Conservation (phyloP, 1,284 basidiomycete genomes). For the Malassezia dermatis region DNA sequence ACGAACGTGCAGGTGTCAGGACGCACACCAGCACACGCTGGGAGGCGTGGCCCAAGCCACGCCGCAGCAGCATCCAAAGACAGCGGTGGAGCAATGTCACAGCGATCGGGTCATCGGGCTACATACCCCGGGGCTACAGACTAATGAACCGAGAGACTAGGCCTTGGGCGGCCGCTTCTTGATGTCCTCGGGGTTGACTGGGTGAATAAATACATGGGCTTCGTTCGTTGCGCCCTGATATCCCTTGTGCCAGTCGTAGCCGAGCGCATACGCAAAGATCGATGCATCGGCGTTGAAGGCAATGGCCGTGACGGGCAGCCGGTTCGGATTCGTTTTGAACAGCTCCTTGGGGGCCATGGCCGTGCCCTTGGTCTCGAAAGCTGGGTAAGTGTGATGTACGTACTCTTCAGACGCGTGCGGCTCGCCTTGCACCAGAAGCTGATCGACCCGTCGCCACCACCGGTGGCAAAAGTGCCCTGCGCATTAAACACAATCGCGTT, state of each 20-base stretch:
- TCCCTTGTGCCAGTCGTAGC: conserved; percentile 47
- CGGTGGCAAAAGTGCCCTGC: conserved; percentile 87
- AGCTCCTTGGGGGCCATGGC: conserved; percentile 34
- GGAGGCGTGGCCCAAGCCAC: not conserved
- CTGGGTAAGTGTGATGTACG: conserved; percentile 32
- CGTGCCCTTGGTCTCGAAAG: conserved; percentile 40
- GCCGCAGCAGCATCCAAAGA: not conserved
- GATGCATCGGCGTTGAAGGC: conserved; percentile 38
- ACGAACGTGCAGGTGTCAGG: not conserved
- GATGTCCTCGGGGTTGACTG: conserved; percentile 36
- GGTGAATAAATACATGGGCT: conserved; percentile 36
- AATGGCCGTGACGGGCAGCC: conserved; percentile 39
- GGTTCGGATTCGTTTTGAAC: conserved; percentile 35
- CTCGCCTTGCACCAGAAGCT: conserved; percentile 69
- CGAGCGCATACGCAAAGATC: conserved; percentile 44
- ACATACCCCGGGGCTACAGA: not conserved
- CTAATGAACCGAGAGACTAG: conserved; percentile 1
- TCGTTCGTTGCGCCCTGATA: conserved; percentile 32
- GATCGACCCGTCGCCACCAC: conserved; percentile 56
- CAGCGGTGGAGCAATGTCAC: not conserved
- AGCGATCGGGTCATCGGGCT: conserved; percentile 1
- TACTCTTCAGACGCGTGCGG: conserved; percentile 77
- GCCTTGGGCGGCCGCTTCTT: conserved; percentile 37
- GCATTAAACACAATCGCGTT: conserved; percentile 85
- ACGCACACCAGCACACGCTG: not conserved